Base-by-base conservation (phyloP, 2,329 filamentous ascomycete species). In the Berkeleyomyces basicola region DNA sequence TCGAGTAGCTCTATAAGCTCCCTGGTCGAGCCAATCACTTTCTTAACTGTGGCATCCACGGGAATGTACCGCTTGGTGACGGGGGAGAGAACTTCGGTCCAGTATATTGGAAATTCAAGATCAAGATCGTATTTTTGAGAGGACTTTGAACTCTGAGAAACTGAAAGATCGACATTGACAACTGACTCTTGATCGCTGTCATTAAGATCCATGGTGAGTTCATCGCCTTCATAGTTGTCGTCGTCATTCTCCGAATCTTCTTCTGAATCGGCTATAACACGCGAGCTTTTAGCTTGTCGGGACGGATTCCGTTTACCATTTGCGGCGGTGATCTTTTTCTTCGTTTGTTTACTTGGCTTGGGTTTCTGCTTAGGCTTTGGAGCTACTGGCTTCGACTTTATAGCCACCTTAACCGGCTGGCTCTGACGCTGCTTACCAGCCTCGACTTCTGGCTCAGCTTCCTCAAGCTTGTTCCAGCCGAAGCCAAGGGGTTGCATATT, bases 401-500 rank as follows among this genome's bases (percentile, higher is more conserved):
- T 44, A 5, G 53, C 33, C 33, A 44, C 37, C 7, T 31, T 23
- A 10, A 36, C 11, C 16, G 6, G 47, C 44, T 59, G 1, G 23
- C 9, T 33, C 23, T 40, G 39, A 31, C 46, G 16, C 23, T 44
- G 3, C 44, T 42, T 7, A 7, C 16, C 31, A 5, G 23, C 57
- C 7, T 73, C 72, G 67, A 76, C 80, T 67, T 79, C 78, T 1
- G 72, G 70, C 10, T 82, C 81, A 4, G 87, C 88, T 60, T 93
- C 88, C 72, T 99, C 93, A 9, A 80, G 74, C 71, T 92, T 95
- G 65, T 83, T 95, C 85, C 90, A 97, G 1, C 90, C 90, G 71
- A 95, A 96, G 0, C 93, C 93, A 31, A 89, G 74, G 0, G 90
- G 86, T 70, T 97, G 93, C 47, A 99, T 71, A 70, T 84, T 96